Percentiles rank a stretch among this genome's conserved stretches.
phyloP scores from a whole-genome alignment of 2,329 filamentous ascomycete species.

The Triangularia verruculosa region DNA sequence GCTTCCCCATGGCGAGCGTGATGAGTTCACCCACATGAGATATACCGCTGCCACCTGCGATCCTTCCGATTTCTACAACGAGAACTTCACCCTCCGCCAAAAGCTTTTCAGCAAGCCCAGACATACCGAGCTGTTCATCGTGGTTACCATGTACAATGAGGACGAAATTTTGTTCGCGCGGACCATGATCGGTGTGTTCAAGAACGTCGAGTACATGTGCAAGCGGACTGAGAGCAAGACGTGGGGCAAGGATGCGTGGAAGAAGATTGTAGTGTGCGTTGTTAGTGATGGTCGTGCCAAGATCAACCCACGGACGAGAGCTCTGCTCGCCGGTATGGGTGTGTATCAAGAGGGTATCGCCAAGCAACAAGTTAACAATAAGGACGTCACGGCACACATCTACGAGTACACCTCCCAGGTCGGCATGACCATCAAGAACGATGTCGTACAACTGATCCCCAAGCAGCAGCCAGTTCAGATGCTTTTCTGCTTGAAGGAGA shows the following conservation, averaged over 20 bases:
- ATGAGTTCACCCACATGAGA: constrained; percentile 88
- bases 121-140: constrained; percentile 93
- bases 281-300: constrained; percentile 96
- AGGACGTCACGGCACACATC: constrained; percentile 95
- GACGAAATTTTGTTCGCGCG: constrained; percentile 94
- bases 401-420: constrained; percentile 94
- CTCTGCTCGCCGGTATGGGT: constrained; percentile 86
- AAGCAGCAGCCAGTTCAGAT: constrained; percentile 92
- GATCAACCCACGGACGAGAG: constrained; percentile 89
- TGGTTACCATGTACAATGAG: constrained; percentile 98
- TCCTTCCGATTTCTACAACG: constrained; percentile 79
- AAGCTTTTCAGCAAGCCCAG: constrained; percentile 87
- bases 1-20: constrained; percentile 85
- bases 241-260: constrained; percentile 98
- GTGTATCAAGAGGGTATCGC: constrained; percentile 98
- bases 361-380: constrained; percentile 94
- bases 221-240: constrained; percentile 90
- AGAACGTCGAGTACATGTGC: constrained; percentile 99
- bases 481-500: constrained; percentile 97
- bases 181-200: constrained; percentile 95
- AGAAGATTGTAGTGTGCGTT: constrained; percentile 98
- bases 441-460: constrained; percentile 77
- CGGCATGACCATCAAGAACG: constrained; percentile 84
- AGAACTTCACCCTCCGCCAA: constrained; percentile 89
- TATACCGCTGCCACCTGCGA: constrained; percentile 96